Evolutionary conservation across 768 basidiomycete genomes (phyloP), one percentile per base, ranked within the genome.

Genomic region (Leccinum rimulosum): DNA sequence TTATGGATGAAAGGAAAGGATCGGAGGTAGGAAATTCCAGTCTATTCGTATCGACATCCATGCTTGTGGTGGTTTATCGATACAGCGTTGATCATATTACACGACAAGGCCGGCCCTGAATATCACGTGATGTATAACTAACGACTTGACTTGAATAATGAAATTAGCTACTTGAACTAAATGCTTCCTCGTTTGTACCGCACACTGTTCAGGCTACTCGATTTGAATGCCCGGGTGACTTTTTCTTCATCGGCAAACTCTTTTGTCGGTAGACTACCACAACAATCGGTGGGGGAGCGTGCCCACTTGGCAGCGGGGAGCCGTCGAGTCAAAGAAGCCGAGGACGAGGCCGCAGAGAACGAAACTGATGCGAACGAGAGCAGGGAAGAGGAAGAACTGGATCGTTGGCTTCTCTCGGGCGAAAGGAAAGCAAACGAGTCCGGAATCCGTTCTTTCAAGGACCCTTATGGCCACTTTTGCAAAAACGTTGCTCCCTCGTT

Each of bases 1-100:
- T 68, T 30, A 89, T 60, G 17, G 72, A 61, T 60, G 83, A 80
- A 72, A 79, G 54, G 1, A 52, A 30, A 12, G 45, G 25, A n/a
- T 68, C 49, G 11, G 33, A 33, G 12, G 35, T 43, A 28, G 28
- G 11, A 19, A 50, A 36, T 1, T 14, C 35, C 40, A 15, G 7
- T 56, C 30, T 52, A 50, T 65, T 54, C 36, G 43, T 30, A 45
- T 36, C 35, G 35, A 36, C 14, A 15, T 36, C 14, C 35, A 33
- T 33, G 27, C 5, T 25, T 25, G 25, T 25, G 25, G 31, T 31
- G 31, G 33, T 33, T 33, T 12, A 33, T 33, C 12, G 27, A 31
- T 31, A 31, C 31, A 31, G 31, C 31, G 31, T 11, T 33, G 12
- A 33, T 12, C 33, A 25, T 25, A 3, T 3, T 36, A 36, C 35